Conservation (phyloP, 169 alveolate species). For the Cryptosporidium andersoni region DNA sequence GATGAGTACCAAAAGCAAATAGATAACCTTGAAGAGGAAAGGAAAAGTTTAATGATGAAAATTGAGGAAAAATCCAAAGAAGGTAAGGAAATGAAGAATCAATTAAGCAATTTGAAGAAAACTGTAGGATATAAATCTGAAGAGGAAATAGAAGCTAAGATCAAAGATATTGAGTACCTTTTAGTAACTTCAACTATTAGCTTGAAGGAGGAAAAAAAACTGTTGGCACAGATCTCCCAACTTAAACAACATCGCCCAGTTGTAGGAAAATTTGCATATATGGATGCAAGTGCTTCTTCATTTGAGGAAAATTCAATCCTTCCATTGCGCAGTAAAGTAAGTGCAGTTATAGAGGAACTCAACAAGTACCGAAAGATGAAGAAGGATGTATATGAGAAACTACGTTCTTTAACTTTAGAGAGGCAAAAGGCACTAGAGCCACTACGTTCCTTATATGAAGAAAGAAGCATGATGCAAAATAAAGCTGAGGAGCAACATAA, state of each 20-base stretch:
- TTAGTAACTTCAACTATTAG: conserved; percentile 63
- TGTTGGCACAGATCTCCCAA: conserved; percentile 51
- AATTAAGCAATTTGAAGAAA: conserved; percentile 39
- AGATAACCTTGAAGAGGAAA: conserved; percentile 58
- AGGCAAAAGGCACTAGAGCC: conserved; percentile 70
- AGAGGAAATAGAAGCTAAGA: conserved; percentile 65
- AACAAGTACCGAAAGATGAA: conserved; percentile 47
- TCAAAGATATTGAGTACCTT: conserved; percentile 61
- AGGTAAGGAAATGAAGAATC: conserved; percentile 65
- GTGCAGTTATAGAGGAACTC: conserved; percentile 64
- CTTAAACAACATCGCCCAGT: conserved; percentile 67
- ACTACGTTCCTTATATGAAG: conserved; percentile 66
- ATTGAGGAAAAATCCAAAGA: conserved; percentile 63
- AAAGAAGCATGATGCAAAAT: conserved; percentile 64
- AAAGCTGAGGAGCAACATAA: conserved; percentile 58
- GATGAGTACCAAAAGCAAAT: conserved; percentile 62
- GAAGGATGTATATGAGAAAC: conserved; percentile 60
- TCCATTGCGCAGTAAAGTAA: conserved; percentile 49
- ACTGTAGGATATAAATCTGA: conserved; percentile 69
- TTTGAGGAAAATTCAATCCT: conserved; percentile 64
- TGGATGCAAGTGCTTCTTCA: conserved; percentile 70
- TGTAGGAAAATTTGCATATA: conserved; percentile 59
- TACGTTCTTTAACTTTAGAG: conserved; percentile 33
- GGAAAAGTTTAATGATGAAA: conserved; percentile 46
- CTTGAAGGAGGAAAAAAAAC: conserved; percentile 55